These are phyloP conservation scores for Orobanche coerulescens DNA, from an alignment of 257 asterid species.

Conservation along the genomic window DNA sequence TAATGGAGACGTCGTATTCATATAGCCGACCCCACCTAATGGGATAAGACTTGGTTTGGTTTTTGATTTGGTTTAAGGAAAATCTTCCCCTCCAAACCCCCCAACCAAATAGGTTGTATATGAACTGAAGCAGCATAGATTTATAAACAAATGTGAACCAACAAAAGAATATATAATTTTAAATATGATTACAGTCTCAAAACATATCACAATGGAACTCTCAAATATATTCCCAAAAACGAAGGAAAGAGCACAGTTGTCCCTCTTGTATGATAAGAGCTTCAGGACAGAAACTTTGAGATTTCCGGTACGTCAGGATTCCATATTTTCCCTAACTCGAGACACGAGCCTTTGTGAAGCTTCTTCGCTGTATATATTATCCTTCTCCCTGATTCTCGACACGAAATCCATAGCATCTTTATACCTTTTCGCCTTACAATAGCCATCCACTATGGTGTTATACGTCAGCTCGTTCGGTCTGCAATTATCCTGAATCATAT, in stretches of 20 bases:
- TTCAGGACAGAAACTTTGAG: not conserved
- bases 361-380: conserved; percentile 38
- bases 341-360: conserved; percentile 49
- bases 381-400: conserved; percentile 45
- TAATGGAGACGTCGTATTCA: no score
- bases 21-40: no score
- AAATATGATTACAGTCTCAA: not conserved
- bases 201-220: not conserved
- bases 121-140: not conserved
- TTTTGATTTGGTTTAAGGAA: no score
- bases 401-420: conserved; percentile 70
- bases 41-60: no score
- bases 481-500: conserved; percentile 76
- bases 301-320: conserved; percentile 31
- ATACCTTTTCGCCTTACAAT: conserved; percentile 62
- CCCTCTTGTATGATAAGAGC: not conserved
- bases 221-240: no score
- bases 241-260: not conserved
- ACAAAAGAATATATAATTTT: not conserved
- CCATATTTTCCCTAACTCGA: conserved; percentile 63
- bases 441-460: conserved; percentile 70
- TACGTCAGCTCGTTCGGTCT: conserved; percentile 83
- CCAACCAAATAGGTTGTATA: no score
- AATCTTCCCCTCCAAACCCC: no score
- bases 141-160: not conserved